Evolutionary conservation across 225 moss, liverwort and hornwort genomes (phyloP).

Genomic region (Thuidium tamariscinum): DNA sequence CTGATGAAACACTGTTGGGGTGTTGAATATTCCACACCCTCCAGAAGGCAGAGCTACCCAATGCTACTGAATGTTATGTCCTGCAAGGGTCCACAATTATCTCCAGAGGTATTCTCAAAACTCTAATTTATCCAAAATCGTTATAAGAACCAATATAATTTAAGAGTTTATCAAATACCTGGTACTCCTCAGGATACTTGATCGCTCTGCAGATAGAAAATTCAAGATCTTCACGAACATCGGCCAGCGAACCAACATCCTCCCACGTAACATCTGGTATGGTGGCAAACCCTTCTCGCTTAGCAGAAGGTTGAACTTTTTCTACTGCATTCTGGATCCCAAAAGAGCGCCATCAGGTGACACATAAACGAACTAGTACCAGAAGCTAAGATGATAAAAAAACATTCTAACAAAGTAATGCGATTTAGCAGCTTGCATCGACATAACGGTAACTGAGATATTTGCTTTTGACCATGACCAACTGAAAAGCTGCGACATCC

Average conservation of each 20-base stretch:
- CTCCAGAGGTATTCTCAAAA: not conserved
- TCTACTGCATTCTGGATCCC: slow-evolving; percentile 62
- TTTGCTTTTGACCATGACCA: not conserved
- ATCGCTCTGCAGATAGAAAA: slow-evolving; percentile 93
- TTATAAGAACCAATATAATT: not conserved
- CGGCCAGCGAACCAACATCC: slow-evolving; percentile 83
- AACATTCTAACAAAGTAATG: not conserved
- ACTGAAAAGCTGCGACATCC: not conserved
- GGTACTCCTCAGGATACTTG: slow-evolving; percentile 85
- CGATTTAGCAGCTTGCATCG: not conserved
- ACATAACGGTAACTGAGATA: not conserved
- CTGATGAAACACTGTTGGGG: no score
- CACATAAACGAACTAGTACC: not conserved
- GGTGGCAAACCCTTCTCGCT: slow-evolving; percentile 90
- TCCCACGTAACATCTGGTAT: slow-evolving; percentile 97
- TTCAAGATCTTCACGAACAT: slow-evolving; percentile 92
- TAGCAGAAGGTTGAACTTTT: slow-evolving; percentile 94
- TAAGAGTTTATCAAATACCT: slow-evolving; percentile 10
- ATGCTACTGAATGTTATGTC: no score
- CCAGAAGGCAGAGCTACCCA: no score
- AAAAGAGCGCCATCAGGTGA: not conserved
- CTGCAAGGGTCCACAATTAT: not conserved
- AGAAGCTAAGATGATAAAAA: not conserved
- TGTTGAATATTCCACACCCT: no score
- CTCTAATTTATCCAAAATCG: not conserved